phyloP scores from a whole-genome alignment of 345 rosid genomes.

The Eucalyptus curtisii region DNA sequence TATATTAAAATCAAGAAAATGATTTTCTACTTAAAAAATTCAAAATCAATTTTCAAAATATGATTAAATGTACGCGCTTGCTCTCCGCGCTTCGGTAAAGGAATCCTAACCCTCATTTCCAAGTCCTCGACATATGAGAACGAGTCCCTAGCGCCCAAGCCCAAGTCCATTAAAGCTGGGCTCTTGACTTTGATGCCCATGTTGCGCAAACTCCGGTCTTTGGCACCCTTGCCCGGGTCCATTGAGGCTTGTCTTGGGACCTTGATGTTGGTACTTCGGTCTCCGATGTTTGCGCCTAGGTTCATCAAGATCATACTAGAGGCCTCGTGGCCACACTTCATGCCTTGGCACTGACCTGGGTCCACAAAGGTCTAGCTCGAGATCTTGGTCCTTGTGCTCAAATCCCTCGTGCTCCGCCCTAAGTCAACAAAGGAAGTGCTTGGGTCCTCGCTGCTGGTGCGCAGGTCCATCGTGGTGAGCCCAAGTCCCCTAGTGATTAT shows the following conservation, averaged over 20 bases:
- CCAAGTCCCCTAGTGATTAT: accelerated
- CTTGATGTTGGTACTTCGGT: not conserved
- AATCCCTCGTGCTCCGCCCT: accelerated
- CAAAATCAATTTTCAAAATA: not conserved
- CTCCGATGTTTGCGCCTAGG: accelerated
- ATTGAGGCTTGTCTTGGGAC: not conserved
- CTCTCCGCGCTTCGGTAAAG: accelerated
- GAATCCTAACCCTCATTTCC: not conserved
- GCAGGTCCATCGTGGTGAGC: accelerated
- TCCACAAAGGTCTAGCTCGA: not conserved
- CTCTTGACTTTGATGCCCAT: too few species aligned
- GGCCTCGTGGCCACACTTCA: not conserved
- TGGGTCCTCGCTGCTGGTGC: accelerated
- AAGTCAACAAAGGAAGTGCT: not conserved
- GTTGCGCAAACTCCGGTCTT: too few species aligned
- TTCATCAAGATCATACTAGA: not conserved
- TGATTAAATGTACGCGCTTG: not conserved
- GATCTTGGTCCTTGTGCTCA: not conserved
- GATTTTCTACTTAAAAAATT: too few species aligned
- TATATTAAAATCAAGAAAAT: too few species aligned
- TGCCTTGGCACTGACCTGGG: accelerated
- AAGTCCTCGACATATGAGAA: not conserved
- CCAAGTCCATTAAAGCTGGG: not conserved
- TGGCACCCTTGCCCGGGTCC: not conserved
- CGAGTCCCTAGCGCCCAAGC: accelerated